Evolutionary conservation across 2,329 filamentous ascomycete genomes (phyloP).

Genomic region (Aureobasidium sp.): DNA sequence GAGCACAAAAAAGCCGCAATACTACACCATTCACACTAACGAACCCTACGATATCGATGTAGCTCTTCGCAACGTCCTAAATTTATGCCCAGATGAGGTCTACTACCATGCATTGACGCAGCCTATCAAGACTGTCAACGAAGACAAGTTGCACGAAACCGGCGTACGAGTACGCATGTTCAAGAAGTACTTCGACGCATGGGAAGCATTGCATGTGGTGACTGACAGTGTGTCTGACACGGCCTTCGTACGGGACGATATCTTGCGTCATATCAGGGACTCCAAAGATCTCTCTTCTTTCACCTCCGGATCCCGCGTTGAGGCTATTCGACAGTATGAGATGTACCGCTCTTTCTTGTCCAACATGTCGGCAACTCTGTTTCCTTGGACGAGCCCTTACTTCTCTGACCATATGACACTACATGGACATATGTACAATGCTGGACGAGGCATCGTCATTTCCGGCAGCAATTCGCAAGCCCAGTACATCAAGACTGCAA

Average conservation of each 20-base stretch:
- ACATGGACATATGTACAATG: constrained; percentile 36
- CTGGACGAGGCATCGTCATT: constrained; percentile 39
- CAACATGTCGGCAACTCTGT: constrained; percentile 33
- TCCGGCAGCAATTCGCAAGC: constrained; percentile 40
- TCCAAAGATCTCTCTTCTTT: constrained; percentile 16
- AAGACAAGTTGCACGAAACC: constrained; percentile 34
- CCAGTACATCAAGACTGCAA: constrained; percentile 37
- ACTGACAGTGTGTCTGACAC: constrained; percentile 25
- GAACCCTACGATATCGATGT: constrained; percentile 8
- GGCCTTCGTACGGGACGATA: constrained; percentile 34
- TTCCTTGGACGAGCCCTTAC: constrained; percentile 36
- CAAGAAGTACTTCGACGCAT: constrained; percentile 35
- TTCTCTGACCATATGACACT: constrained; percentile 40
- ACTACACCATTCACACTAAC: constrained; percentile 11
- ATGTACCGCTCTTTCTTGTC: constrained; percentile 35
- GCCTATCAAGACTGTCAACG: constrained; percentile 33
- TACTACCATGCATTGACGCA: constrained; percentile 31
- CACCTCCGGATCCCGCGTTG: constrained; percentile 21
- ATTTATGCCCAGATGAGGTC: constrained; percentile 29
- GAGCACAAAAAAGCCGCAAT: not conserved
- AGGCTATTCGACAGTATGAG: constrained; percentile 38
- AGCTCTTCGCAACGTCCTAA: constrained; percentile 20
- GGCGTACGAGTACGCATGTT: constrained; percentile 37
- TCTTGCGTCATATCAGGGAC: constrained; percentile 34
- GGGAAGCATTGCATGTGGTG: constrained; percentile 33